Evolutionary conservation across 2,329 filamentous ascomycete genomes (phyloP), one percentile per base, ranked within the genome.

Genomic region (Trichophyton equinum): DNA sequence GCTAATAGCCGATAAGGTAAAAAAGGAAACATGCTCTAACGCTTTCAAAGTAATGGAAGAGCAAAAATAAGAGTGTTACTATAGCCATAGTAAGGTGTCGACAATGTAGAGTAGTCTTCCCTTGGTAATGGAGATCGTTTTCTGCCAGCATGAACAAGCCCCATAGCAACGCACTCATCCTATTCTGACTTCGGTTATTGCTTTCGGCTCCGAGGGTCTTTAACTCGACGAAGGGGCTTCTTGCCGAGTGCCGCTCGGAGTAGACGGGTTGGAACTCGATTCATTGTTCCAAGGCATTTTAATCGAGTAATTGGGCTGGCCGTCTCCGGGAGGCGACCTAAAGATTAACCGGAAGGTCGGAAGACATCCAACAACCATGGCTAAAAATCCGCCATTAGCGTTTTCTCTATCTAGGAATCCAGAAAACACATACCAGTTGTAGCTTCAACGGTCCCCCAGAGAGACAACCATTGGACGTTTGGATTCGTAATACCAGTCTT

Each of bases 311-410:
- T 18, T 55, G 15, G n/a, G 13, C 18, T n/a, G 33, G 15, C 18
- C 11, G 2, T 40, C 4, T 5, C 60, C 25, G 15, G 30, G 46
- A n/a, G 55, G 40, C 2, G 60, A 49, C 15, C 55, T 61, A 38
- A 57, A 58, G n/a, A 61, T 15, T n/a, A 61, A 55, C 7, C 60
- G 56, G 47, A 59, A 61, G 9, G 60, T 59, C 22, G 60, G 60
- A 46, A 61, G 60, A 8, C 56, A 61, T 15, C 60, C 60, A 55
- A 61, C 60, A 59, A 61, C 44, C 3, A 61, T 59, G 18, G 60
- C 60, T 61, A n/a, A 42, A 15, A 51, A 46, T 13, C 3, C 4
- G 13, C 9, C 18, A 15, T 55, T 36, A 55, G 15, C 18, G 8
- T 20, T 9, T 36, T n/a, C 27, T 8, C 18, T 49, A 3, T 13